Evolutionary conservation across 495 filamentous ascomycete species (phyloP), one percentile per base, ranked within the genome.

Genomic region (Hypoxylon fragiforme): DNA sequence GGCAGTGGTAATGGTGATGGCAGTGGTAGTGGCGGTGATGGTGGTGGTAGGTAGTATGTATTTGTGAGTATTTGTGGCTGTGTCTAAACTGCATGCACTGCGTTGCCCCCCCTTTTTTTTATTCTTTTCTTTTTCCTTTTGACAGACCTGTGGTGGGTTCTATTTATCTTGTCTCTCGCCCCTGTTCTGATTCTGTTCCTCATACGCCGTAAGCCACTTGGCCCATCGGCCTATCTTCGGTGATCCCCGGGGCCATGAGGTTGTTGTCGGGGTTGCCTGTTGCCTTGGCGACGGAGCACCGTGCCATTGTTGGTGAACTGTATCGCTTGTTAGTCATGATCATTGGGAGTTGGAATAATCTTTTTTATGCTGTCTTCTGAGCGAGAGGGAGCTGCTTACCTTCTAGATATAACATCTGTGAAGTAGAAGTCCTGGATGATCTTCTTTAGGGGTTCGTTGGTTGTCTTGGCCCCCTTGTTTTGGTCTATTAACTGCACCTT

Each of bases 371-470:
- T n/a, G n/a, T n/a, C n/a, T n/a, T n/a, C n/a, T n/a, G n/a, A n/a
- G n/a, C n/a, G n/a, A n/a, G n/a, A n/a, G n/a, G n/a, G n/a, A n/a
- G 13, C 4, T 46, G 13, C 82, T 66, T 73, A 92, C 90, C 90
- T 95, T 78, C 95, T 86, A 8, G 90, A 94, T 66, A 98, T 97
- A 15, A 85, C 81, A 71, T 98, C 94, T 54, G 94, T 98, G 69
- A 98, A 96, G 75, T 88, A 98, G 73, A 97, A 98, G 70, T 98
- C 89, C 60, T 96, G 83, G 57, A 98, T 88, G 20, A 87, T 84
- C 73, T 85, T 88, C 76, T 82, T 88, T 67, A 98, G 79, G 2
- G 86, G 84, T 64, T 78, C 71, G 1, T 80, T 82, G 9, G 73
- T 86, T 3, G 81, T 45, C 68, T 90, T 86, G 12, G 80, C 66